Conservation (phyloP, 306 rosid species). For the Cyclanthera cordifolia region DNA sequence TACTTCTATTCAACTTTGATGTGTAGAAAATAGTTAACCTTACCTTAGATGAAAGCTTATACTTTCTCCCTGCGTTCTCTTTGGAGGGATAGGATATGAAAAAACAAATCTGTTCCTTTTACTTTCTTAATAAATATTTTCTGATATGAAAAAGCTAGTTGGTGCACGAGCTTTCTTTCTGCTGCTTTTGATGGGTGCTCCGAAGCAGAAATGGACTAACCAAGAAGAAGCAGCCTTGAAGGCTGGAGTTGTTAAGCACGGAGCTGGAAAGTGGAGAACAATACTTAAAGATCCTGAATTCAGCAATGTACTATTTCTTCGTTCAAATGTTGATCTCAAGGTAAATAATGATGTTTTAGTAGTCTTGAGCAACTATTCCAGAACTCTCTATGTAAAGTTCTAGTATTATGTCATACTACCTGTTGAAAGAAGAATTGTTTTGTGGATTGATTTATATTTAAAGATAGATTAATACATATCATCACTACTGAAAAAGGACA, state of each 20-base stretch:
- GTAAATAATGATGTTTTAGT: slow-evolving; percentile 23
- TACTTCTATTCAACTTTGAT: neutral
- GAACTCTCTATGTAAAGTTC: neutral
- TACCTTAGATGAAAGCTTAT: neutral
- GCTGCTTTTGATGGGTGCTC: slow-evolving; percentile 72
- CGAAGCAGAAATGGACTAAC: slow-evolving; percentile 88
- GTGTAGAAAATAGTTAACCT: neutral
- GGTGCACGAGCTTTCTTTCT: slow-evolving; percentile 12
- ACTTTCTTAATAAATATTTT: no score
- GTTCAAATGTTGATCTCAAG: slow-evolving; percentile 97
- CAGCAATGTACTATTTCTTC: slow-evolving; percentile 53
- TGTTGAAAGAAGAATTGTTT: neutral
- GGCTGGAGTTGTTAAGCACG: slow-evolving; percentile 95
- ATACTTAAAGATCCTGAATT: slow-evolving; percentile 92
- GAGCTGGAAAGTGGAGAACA: slow-evolving; percentile 96
- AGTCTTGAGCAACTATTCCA: neutral
- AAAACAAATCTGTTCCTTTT: no score
- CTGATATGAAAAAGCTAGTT: no score
- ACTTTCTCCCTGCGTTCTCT: neutral
- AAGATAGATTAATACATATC: neutral
- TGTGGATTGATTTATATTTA: neutral
- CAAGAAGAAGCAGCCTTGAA: slow-evolving; percentile 93
- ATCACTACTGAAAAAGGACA: slow-evolving; percentile 45
- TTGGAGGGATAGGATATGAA: neutral
- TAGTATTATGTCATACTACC: no score